A percentile compares a stretch with the other conserved stretches of the same genome.
phyloP scores from a whole-genome alignment of 2,329 filamentous ascomycete genomes.

The Drechslerella dactyloides region DNA sequence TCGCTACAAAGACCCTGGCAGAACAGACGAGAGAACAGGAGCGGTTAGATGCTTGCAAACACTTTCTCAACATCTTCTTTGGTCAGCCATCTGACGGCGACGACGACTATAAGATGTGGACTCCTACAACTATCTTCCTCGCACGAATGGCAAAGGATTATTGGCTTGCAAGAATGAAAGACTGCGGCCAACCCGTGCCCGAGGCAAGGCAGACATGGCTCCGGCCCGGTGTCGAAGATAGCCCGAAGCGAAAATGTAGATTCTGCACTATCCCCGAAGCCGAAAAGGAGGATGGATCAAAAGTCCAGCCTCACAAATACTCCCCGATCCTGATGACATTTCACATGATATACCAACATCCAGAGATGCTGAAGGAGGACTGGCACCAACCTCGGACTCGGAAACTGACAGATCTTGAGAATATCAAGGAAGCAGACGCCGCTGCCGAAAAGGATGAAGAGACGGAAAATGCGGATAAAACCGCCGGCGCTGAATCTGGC shows the following conservation, averaged over 20 bases:
- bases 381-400: conserved; percentile 7
- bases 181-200: background rate
- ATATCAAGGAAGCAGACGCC: background rate
- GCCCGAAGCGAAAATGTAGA: conserved; percentile 21
- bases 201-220: background rate
- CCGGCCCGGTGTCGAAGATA: conserved; percentile 19
- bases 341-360: conserved; percentile 33
- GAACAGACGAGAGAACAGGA: conserved; percentile 10
- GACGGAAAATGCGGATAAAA: background rate
- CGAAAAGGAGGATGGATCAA: background rate
- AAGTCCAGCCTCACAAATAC: conserved; percentile 2
- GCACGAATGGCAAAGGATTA: conserved; percentile 16
- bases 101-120: background rate
- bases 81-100: conserved; percentile 10
- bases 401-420: background rate
- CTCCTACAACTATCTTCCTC: conserved; percentile 31
- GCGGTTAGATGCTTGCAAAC: conserved; percentile 18
- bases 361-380: conserved; percentile 9
- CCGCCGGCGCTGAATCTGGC: background rate
- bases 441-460: background rate
- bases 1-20: conserved; percentile 13
- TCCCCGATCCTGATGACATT: conserved; percentile 32
- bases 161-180: conserved; percentile 22
- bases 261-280: conserved; percentile 7
- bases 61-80: conserved; percentile 32